Conservation (phyloP, 257 asterid genomes). For the Salvia hispanica region DNA sequence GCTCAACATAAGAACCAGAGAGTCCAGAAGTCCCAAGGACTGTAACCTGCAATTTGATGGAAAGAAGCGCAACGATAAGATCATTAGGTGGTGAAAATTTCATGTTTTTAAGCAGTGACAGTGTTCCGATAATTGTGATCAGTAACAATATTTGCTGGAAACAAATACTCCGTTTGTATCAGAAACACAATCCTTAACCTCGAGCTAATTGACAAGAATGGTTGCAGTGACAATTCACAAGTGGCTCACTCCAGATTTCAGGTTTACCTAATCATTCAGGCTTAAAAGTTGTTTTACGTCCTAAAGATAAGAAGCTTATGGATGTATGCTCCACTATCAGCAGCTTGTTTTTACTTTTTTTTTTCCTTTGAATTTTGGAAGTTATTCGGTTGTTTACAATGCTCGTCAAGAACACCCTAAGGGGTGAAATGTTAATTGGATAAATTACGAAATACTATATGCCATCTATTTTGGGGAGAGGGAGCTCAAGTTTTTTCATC, state of each 20-base stretch:
- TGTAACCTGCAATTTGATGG: conserved; percentile 57
- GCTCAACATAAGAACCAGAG: conserved; percentile 94
- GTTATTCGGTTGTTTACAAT: not conserved
- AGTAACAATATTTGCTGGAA: conserved; percentile 22
- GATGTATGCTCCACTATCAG: not conserved
- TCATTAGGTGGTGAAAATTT: conserved; percentile 18
- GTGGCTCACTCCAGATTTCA: conserved; percentile 1
- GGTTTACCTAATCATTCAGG: not conserved
- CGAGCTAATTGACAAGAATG: conserved; percentile 3
- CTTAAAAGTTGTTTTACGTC: not conserved
- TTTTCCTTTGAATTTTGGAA: not conserved
- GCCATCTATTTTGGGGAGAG: not conserved
- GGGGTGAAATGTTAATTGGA: conserved; percentile 16
- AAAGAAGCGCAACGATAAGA: not conserved
- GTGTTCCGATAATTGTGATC: conserved; percentile 3
- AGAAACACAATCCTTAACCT: conserved; percentile 1
- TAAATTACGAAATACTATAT: not conserved
- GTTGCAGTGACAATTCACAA: not conserved
- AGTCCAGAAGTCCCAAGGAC: conserved; percentile 98
- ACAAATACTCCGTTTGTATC: conserved; percentile 9
- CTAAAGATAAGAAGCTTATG: not conserved
- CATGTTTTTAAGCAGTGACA: not conserved
- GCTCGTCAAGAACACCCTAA: conserved; percentile 1
- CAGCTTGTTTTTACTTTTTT: not conserved
- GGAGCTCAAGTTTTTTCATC: not conserved